phyloP scores from a whole-genome alignment of 495 filamentous ascomycete genomes.

The Penicillium desertorum region DNA sequence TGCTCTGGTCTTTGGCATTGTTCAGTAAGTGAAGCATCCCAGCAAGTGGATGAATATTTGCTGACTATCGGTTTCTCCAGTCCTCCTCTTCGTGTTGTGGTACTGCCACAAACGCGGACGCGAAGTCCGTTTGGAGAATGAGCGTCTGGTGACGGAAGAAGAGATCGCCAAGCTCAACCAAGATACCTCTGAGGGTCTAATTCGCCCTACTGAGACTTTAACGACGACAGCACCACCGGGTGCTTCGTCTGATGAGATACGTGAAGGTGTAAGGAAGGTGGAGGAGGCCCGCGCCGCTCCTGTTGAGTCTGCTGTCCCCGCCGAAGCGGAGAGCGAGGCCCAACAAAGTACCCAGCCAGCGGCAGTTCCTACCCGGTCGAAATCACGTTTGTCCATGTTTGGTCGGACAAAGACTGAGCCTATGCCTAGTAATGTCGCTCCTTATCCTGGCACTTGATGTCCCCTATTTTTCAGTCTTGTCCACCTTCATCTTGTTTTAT shows the following conservation, averaged over 20 bases:
- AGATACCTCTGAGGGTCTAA: slow-evolving; percentile 28
- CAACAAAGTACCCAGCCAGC: slow-evolving; percentile 16
- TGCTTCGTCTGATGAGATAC: slow-evolving; percentile 43
- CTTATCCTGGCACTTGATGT: slow-evolving; percentile 46
- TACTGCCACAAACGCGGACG: slow-evolving; percentile 93
- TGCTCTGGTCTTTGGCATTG: slow-evolving; percentile 79
- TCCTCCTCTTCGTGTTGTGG: slow-evolving; percentile 90
- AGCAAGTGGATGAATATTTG: background rate
- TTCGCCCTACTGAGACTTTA: slow-evolving; percentile 44
- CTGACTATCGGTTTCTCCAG: slow-evolving; percentile 38
- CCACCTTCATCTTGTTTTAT: background rate
- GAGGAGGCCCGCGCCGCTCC: slow-evolving; percentile 35
- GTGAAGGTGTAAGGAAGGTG: slow-evolving; percentile 42
- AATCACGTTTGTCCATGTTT: slow-evolving; percentile 38
- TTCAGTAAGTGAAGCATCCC: slow-evolving; percentile 61
- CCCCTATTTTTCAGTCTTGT: background rate
- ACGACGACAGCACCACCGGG: slow-evolving; percentile 49
- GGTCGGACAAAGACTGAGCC: slow-evolving; percentile 31
- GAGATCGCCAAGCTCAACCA: slow-evolving; percentile 48
- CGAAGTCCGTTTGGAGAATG: slow-evolving; percentile 76
- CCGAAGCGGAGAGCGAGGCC: slow-evolving; percentile 12
- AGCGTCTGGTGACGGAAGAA: slow-evolving; percentile 55
- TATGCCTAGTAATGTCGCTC: slow-evolving; percentile 30
- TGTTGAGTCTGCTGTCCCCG: slow-evolving; percentile 2
- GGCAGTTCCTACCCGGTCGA: slow-evolving; percentile 31